Percentiles rank a stretch among this genome's conserved stretches.
phyloP scores from a whole-genome alignment of 345 rosid genomes.

The Lumnitzera racemosa region DNA sequence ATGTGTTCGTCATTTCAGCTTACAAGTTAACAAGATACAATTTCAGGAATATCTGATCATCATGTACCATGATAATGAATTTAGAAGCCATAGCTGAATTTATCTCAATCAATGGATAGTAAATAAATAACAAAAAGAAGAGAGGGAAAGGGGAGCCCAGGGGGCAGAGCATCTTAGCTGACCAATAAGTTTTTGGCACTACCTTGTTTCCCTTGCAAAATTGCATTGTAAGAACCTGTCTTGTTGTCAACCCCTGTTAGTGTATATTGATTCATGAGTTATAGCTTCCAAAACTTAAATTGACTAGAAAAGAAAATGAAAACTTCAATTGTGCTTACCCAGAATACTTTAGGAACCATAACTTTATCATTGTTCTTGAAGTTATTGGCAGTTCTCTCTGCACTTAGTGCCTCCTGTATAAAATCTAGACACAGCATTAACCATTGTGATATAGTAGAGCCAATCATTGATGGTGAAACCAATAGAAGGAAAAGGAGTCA shows the following conservation, averaged over 20 bases:
- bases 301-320: conserved; percentile 1
- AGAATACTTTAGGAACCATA: conserved; percentile 52
- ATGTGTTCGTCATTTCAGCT: too few relatives aligned
- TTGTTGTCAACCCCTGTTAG: conserved; percentile 66
- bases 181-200: conserved; percentile 6
- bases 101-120: too few relatives aligned
- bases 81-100: too few relatives aligned
- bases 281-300: background rate
- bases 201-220: conserved; percentile 77
- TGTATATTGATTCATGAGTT: background rate
- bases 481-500: background rate
- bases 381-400: conserved; percentile 61
- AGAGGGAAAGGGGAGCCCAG: too few relatives aligned
- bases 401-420: conserved; percentile 72
- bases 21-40: too few relatives aligned
- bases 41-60: too few relatives aligned
- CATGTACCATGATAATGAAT: too few relatives aligned
- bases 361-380: conserved; percentile 48
- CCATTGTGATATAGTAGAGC: background rate
- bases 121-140: too few relatives aligned
- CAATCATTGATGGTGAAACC: background rate
- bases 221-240: conserved; percentile 74
- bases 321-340: conserved; percentile 34
- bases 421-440: conserved; percentile 37
- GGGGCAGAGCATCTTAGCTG: too few relatives aligned